A percentile compares a stretch with the other conserved stretches of the same genome.
Evolutionary conservation across 805 yeast genomes (phyloP).

Genomic region (Pichia insulana): DNA sequence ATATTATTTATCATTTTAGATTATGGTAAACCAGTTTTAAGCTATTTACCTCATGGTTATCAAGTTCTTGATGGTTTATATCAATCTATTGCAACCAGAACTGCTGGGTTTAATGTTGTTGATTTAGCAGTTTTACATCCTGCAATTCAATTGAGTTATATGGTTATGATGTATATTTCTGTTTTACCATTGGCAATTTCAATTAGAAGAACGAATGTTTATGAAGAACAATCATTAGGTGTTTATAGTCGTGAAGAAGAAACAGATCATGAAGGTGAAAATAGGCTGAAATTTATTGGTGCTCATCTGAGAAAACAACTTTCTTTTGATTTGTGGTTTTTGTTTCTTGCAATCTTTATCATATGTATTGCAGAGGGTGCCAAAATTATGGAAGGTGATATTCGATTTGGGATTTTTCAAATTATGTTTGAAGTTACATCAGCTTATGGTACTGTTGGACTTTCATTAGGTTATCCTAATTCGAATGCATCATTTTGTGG

Average conservation of each 20-base stretch:
- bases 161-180: conserved; percentile 97
- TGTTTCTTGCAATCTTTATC: conserved; percentile 76
- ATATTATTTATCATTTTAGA: conserved; percentile 75
- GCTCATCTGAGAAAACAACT: conserved; percentile 86
- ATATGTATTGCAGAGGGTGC: conserved; percentile 81
- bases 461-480: conserved; percentile 75
- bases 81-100: conserved; percentile 88
- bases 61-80: conserved; percentile 75
- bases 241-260: conserved; percentile 38
- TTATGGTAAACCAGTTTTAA: conserved; percentile 42
- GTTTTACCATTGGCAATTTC: conserved; percentile 94
- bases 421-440: conserved; percentile 82
- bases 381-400: conserved; percentile 37
- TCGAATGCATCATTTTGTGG: conserved; percentile 63
- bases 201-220: conserved; percentile 92
- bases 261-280: conserved; percentile 26
- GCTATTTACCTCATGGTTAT: conserved; percentile 53
- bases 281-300: conserved; percentile 61
- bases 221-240: conserved; percentile 96
- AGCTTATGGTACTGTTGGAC: conserved; percentile 95
- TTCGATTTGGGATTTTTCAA: conserved; percentile 56
- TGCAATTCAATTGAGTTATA: conserved; percentile 85
- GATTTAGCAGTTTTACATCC: conserved; percentile 69
- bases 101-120: conserved; percentile 82
- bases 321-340: conserved; percentile 91